Conservation (phyloP, 2,329 filamentous ascomycete genomes). For the Periconia sp. region DNA sequence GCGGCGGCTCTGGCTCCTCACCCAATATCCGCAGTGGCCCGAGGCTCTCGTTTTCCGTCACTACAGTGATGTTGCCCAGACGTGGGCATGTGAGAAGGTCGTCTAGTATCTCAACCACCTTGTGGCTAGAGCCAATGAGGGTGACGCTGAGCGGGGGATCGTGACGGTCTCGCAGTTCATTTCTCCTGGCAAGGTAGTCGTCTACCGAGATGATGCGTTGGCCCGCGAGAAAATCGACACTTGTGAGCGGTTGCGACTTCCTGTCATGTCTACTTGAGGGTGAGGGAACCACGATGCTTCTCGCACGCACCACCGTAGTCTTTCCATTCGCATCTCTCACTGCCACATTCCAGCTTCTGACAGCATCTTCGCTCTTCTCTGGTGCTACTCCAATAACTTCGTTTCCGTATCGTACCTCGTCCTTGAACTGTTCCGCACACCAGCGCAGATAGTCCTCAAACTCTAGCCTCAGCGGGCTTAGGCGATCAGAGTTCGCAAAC, state of each 20-base stretch:
- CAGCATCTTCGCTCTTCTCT: conserved; percentile 23
- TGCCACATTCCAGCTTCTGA: conserved; percentile 35
- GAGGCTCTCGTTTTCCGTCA: conserved; percentile 40
- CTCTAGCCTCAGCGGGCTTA: conserved; percentile 45
- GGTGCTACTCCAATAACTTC: conserved; percentile 38
- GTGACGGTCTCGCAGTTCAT: conserved; percentile 33
- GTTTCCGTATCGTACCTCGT: conserved; percentile 35
- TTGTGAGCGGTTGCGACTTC: conserved; percentile 27
- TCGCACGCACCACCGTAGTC: conserved; percentile 30
- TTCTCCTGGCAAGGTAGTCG: conserved; percentile 39
- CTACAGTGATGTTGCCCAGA: conserved; percentile 42
- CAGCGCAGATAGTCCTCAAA: conserved; percentile 48
- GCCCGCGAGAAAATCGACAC: conserved; percentile 37
- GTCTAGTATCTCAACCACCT: conserved; percentile 38
- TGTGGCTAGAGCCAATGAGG: conserved; percentile 36
- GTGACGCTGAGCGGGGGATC: conserved; percentile 38
- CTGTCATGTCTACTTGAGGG: conserved; percentile 19
- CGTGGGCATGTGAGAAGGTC: conserved; percentile 40
- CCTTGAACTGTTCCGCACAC: conserved; percentile 42
- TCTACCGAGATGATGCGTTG: conserved; percentile 41
- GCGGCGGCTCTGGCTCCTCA: conserved; percentile 28
- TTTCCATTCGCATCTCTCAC: conserved; percentile 32
- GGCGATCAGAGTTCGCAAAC: conserved; percentile 44
- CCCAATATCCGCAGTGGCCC: conserved; percentile 33
- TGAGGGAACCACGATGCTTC: conserved; percentile 34